phyloP scores from a whole-genome alignment of 148 eudicot genomes.

The Rhododendron vialii region DNA sequence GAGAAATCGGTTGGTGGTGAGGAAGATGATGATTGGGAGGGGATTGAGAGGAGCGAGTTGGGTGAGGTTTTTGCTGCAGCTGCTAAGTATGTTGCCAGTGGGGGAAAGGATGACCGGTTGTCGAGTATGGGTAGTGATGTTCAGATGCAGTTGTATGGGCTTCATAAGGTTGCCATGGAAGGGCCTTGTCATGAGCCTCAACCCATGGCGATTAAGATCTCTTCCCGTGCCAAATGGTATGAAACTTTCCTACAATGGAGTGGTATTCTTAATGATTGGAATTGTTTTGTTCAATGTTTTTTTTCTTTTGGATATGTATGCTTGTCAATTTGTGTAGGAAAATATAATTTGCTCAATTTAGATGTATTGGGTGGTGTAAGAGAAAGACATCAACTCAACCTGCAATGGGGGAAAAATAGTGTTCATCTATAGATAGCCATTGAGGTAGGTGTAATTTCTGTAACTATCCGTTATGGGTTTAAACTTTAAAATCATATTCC shows the following conservation, averaged over 20 bases:
- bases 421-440: neutral
- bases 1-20: conserved; percentile 21
- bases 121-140: conserved; percentile 35
- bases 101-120: conserved; percentile 28
- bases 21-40: conserved; percentile 79
- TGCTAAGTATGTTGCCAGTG: conserved; percentile 33
- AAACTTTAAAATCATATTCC: neutral
- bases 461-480: neutral
- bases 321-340: neutral
- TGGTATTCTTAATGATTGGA: neutral
- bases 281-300: neutral
- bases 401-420: neutral
- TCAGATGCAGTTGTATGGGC: conserved; percentile 59
- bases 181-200: conserved; percentile 69
- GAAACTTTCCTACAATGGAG: neutral
- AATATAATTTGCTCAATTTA: neutral
- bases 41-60: conserved; percentile 69
- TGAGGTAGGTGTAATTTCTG: neutral
- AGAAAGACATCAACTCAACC: neutral
- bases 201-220: conserved; percentile 66
- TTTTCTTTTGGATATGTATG: neutral
- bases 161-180: conserved; percentile 66
- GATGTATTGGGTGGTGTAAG: neutral
- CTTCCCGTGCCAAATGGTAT: conserved; percentile 82
- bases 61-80: conserved; percentile 55